Evolutionary conservation across 2,329 filamentous ascomycete genomes (phyloP), one percentile per base, ranked within the genome.

Genomic region (Rhynchosporium secalis): DNA sequence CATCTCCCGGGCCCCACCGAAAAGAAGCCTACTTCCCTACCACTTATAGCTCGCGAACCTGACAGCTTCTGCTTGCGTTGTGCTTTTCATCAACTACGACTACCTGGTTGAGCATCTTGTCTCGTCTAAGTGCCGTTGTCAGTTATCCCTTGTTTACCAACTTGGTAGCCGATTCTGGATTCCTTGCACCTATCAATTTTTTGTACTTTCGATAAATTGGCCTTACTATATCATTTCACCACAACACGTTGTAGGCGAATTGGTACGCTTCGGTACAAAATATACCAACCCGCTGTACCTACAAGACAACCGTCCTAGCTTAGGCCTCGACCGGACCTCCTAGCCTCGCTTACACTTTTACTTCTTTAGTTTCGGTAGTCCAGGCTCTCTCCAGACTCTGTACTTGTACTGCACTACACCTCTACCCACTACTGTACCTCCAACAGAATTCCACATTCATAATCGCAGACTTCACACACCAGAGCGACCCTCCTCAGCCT

Each of bases 121-220:
- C 49, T 60, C 47, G 38, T 60, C 40, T 33, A 56, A 36, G 45
- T 20, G 38, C 40, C 13, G 58, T 52, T 54, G 40, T 54, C 33
- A 54, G 46, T 20, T 51, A 12, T 20, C n/a, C 20, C 56, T 51
- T n/a, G 26, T 43, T 47, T 36, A 52, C 46, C 38, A 36, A 12
- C n/a, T 5, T 5, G n/a, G 46, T 29, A 15, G 26, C 47, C 46
- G 31, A 9, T 33, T 56, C 54, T 2, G 26, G 10, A 41, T 47
- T 8, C 4, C 31, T 46, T 31, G 20, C 13, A 10, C n/a, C 57
- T 20, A 20, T 52, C 56, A 43, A 43, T 31, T 29, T 8, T 41
- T 38, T 33, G 15, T 15, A 41, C 38, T 41, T 38, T 33, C 8
- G 13, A 26, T 12, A 9, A 31, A 15, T 36, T 43, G 38, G 20